Base-by-base conservation (phyloP, 164 flowering plant genomes). In the Saururus chinensis region DNA sequence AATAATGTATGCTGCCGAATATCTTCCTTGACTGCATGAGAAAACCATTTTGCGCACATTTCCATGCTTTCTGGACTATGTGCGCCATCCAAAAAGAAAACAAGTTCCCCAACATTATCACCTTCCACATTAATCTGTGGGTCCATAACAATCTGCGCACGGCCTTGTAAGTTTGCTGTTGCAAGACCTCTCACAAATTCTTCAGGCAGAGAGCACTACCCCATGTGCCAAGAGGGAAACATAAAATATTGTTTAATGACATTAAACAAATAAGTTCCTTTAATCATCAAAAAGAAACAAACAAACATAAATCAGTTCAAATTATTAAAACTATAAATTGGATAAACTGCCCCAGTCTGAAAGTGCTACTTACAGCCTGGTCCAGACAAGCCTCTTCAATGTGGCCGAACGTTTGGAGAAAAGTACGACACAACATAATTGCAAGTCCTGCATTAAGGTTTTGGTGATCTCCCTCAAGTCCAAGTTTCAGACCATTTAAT, bases 1-100 rank as follows among this genome's bases (percentile, higher is more conserved):
- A 62, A 65, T 22, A 52, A 45, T 4, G 64, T 68, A 11, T 66
- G 49, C 23, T 62, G 72, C 63, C 62, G 80, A 56, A 66, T 58
- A 40, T 73, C 84, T 64, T 83, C 87, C 64, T 77, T 74, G 66
- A 79, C 75, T 56, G 89, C 83, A 66, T 61, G 70, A 60, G 79
- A 85, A 75, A 91, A 95, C 96, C 99, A 95, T 67, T 64, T 83
- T 56, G 80, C 99, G 70, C 97, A 95, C 49, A 79, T 75, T 53
- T 87, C 97, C 96, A 95, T 87, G 78, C 99, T 95, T 80, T 95
- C 97, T 64, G 95, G 97, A 66, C 93, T 95, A 70, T 95, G 97
- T 52, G 99, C 99, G 51, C 99, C 99, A 80, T 95, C 99, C 74
- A 95, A 68, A 74, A 79, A 91, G 71, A 87, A 95, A 26, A 87